Conservation (phyloP, 2,329 filamentous ascomycete genomes). For the Fusarium pseudoanthophilum region DNA sequence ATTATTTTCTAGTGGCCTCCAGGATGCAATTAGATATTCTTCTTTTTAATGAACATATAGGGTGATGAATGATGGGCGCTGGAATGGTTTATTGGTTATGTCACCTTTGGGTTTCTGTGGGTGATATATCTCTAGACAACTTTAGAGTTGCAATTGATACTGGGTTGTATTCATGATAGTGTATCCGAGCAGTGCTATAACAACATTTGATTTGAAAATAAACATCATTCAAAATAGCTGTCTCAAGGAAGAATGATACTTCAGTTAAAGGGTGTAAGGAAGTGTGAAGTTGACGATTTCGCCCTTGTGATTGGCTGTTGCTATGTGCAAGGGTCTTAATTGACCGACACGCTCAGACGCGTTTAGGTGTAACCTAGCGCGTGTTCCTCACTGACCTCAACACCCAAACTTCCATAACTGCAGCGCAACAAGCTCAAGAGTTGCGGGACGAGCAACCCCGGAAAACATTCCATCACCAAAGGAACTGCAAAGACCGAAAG, state of each 20-base stretch:
- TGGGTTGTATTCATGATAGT: not conserved
- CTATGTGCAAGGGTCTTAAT: constrained; percentile 42
- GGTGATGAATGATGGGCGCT: constrained; percentile 38
- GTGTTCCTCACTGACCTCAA: constrained; percentile 47
- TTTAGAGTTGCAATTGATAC: constrained; percentile 13
- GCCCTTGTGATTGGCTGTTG: constrained; percentile 20
- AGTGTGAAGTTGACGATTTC: not conserved
- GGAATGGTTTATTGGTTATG: constrained; percentile 18
- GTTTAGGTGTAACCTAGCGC: constrained; percentile 36
- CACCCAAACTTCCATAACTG: constrained; percentile 12
- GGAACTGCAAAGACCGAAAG: not conserved
- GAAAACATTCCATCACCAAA: not conserved
- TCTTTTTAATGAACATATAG: constrained; percentile 39
- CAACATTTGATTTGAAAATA: not conserved
- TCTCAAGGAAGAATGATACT: not conserved
- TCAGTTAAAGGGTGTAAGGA: not conserved
- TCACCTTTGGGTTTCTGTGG: constrained; percentile 3
- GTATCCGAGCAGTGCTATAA: too few relatives aligned
- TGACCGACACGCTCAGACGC: constrained; percentile 46
- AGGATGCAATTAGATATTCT: constrained; percentile 32
- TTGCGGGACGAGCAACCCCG: not conserved
- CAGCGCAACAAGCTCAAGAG: not conserved
- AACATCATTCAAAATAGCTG: too few relatives aligned
- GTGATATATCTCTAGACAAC: constrained; percentile 19
- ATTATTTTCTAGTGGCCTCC: constrained; percentile 15